Evolutionary conservation across 495 filamentous ascomycete species (phyloP).

Genomic region (Glonium stellatum): DNA sequence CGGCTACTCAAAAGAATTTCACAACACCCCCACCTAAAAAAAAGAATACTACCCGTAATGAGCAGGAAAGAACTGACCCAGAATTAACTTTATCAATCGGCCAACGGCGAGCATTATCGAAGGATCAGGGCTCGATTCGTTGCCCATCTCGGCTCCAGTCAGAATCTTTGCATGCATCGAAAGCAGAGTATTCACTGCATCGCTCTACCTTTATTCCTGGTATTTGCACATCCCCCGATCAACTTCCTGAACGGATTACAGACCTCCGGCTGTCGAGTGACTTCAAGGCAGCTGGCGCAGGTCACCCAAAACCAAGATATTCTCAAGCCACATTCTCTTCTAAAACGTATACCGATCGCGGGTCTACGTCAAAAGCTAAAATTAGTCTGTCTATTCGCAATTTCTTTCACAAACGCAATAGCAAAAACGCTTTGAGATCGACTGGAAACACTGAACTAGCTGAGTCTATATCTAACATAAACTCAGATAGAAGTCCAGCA

Average conservation of each 20-base stretch:
- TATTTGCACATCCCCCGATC: not conserved
- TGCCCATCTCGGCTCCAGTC: not conserved
- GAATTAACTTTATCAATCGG: not conserved
- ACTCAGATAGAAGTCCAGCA: constrained; percentile 3
- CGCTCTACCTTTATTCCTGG: not conserved
- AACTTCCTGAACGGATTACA: not conserved
- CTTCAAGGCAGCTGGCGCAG: not conserved
- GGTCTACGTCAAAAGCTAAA: constrained; percentile 3
- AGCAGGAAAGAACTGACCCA: not conserved
- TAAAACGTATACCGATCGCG: not conserved
- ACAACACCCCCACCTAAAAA: not conserved
- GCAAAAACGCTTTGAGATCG: not conserved
- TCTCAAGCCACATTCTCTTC: not conserved
- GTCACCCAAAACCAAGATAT: not conserved
- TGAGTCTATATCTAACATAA: not conserved
- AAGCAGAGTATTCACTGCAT: not conserved
- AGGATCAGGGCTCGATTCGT: not conserved
- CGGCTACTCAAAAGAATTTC: not conserved
- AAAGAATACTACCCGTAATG: not conserved
- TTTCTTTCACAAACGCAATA: constrained; percentile 12
- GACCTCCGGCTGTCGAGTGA: not conserved
- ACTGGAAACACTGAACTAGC: not conserved
- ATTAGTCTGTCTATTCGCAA: constrained; percentile 7
- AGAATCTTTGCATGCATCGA: not conserved
- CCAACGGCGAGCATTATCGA: not conserved